Evolutionary conservation across 345 rosid species (phyloP), one percentile per base, ranked within the genome.

Genomic region (Aurinia saxatilis): DNA sequence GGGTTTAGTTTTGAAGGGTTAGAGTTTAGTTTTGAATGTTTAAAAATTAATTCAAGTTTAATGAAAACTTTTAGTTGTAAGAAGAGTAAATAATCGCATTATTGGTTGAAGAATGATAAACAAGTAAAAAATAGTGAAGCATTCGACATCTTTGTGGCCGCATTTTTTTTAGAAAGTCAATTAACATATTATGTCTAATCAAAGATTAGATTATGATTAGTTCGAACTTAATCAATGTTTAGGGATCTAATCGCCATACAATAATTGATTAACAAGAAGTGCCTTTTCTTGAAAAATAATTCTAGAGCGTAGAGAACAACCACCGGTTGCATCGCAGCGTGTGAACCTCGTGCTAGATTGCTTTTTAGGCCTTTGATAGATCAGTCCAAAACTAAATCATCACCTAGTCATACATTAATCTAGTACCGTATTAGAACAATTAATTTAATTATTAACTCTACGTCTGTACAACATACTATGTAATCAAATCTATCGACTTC

Each of bases 261-360:
- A 33, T 23, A 41, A 51, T 50, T 59, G 54, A 68, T 50, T 12
- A 33, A 23, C 10, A 60, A 30, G 35, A 67, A 10, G 73, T 68
- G 46, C 16, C 53, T 50, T 58, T 58, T 37, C 10, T 19, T 33
- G 8, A 11, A 59, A 59, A 14, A 34, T 41, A 50, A 41, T 9
- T 50, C 6, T 59, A 33, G 46, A 67, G 38, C 25, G 10, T 29
- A 25, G 31, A 37, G 16, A 39, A 57, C 49, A 56, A 29, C 47
- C 57, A 56, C 50, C 17, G 25, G 21, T 39, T 11, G 51, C 17
- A 50, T 31, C 44, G 58, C 19, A 40, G 45, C 30, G 50, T 58
- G 45, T 40, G 37, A 67, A 35, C 58, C 65, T 67, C 57, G 65
- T 58, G 60, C 37, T 50, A 44, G 2, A 40, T 42, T 67, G 72